These are phyloP conservation scores for Orbilia blumenaviensis DNA, from an alignment of 2,329 filamentous ascomycete genomes.

Conservation along the genomic window DNA sequence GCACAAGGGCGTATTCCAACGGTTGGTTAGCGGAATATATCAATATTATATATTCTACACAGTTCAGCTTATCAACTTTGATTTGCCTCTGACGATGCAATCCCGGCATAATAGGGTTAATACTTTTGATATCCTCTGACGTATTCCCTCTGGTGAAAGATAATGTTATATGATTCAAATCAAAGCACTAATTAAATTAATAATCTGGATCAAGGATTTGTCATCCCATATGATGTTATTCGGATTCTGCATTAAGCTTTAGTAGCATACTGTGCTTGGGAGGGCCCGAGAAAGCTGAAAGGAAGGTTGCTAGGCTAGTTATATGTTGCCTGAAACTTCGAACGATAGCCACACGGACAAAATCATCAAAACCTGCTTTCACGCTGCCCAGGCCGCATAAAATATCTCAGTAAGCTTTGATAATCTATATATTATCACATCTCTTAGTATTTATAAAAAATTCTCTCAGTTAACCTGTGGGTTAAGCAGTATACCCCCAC, in stretches of 20 bases:
- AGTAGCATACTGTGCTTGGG: background rate
- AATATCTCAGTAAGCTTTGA: background rate
- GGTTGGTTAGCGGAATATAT: too few species aligned
- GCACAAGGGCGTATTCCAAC: too few species aligned
- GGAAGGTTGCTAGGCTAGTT: background rate
- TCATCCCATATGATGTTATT: background rate
- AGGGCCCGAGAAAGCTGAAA: background rate
- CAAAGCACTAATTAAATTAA: background rate
- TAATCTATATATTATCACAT: too few species aligned
- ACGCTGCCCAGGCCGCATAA: background rate
- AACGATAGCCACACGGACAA: background rate
- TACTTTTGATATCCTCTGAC: background rate
- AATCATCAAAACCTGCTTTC: background rate
- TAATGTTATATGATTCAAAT: background rate
- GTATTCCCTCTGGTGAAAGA: background rate
- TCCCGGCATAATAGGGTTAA: too few species aligned
- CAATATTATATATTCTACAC: too few species aligned
- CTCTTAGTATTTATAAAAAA: too few species aligned
- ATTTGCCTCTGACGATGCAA: too few species aligned
- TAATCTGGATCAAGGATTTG: background rate
- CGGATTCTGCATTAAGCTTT: background rate
- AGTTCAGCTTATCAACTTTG: too few species aligned
- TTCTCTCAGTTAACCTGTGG: too few species aligned
- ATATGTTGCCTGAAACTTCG: conserved; percentile 12
- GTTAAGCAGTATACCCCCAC: background rate